phyloP scores from a whole-genome alignment of 208 protist species.

The Crithidia mellificae region DNA sequence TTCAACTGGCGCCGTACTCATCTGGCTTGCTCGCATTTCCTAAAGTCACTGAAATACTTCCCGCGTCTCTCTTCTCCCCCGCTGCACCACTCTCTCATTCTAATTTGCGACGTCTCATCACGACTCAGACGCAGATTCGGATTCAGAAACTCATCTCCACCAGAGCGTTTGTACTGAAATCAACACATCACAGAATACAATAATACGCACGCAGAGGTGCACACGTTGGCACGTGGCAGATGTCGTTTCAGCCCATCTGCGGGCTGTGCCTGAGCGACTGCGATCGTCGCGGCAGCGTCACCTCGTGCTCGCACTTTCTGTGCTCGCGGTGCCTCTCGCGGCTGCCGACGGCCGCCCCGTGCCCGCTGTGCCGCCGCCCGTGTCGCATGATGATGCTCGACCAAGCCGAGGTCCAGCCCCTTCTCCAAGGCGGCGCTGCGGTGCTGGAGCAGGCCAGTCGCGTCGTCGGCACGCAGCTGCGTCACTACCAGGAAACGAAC shows the following conservation, averaged over 20 bases:
- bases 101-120: no score
- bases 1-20: no score
- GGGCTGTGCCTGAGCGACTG: slow-evolving; percentile 80
- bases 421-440: slow-evolving; percentile 45
- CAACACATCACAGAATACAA: no score
- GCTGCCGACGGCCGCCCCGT: slow-evolving; percentile 46
- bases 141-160: no score
- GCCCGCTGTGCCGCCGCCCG: slow-evolving; percentile 68
- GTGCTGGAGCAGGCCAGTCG: slow-evolving; percentile 35
- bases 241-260: slow-evolving; percentile 81
- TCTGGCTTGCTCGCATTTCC: no score
- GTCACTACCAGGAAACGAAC: slow-evolving; percentile 60
- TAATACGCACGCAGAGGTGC: no score
- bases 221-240: no score
- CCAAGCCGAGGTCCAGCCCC: slow-evolving; percentile 40
- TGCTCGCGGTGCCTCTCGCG: slow-evolving; percentile 70
- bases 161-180: no score
- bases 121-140: no score
- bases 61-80: no score
- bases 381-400: slow-evolving; percentile 47
- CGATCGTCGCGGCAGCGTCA: slow-evolving; percentile 60
- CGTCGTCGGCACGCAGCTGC: slow-evolving; percentile 56
- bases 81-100: no score
- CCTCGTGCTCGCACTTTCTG: slow-evolving; percentile 88
- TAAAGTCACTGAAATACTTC: no score